These are phyloP conservation scores for Phytophthora chlamydospora DNA, from an alignment of 352 stramenopile species.

Conservation along the genomic window DNA sequence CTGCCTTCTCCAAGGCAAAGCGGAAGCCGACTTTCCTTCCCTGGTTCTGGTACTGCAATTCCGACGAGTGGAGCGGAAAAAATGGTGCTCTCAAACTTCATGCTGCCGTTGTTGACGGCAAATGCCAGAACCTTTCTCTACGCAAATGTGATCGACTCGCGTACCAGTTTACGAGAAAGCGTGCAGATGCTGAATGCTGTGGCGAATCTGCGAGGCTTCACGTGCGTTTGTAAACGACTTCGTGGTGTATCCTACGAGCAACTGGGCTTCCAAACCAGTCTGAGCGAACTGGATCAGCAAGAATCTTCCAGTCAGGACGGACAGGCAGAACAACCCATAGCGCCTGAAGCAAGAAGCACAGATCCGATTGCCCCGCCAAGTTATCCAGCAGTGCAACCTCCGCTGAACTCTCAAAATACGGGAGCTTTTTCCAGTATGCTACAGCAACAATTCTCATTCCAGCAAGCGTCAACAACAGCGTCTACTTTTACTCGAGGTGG, in stretches of 20 bases:
- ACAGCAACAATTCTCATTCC: slow-evolving; percentile 10
- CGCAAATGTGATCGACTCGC: slow-evolving; percentile 73
- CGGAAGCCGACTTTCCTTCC: slow-evolving; percentile 4
- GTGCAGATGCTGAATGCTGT: slow-evolving; percentile 71
- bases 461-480: neutral
- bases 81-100: slow-evolving; percentile 66
- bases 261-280: slow-evolving; percentile 50
- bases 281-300: slow-evolving; percentile 21
- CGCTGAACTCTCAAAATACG: neutral
- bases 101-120: slow-evolving; percentile 59
- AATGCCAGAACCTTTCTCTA: slow-evolving; percentile 74
- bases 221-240: slow-evolving; percentile 62
- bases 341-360: slow-evolving; percentile 32
- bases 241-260: slow-evolving; percentile 52
- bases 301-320: slow-evolving; percentile 8
- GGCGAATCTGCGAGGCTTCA: slow-evolving; percentile 60
- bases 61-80: slow-evolving; percentile 7
- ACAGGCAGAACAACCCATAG: neutral
- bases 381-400: slow-evolving; percentile 11
- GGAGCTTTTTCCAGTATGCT: neutral
- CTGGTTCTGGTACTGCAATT: neutral
- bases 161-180: slow-evolving; percentile 63
- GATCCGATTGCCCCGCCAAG: slow-evolving; percentile 38
- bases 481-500: neutral
- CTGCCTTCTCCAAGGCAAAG: slow-evolving; percentile 18